Evolutionary conservation across 352 stramenopile species (phyloP).

Genomic region (Peronosclerospora sorghi): DNA sequence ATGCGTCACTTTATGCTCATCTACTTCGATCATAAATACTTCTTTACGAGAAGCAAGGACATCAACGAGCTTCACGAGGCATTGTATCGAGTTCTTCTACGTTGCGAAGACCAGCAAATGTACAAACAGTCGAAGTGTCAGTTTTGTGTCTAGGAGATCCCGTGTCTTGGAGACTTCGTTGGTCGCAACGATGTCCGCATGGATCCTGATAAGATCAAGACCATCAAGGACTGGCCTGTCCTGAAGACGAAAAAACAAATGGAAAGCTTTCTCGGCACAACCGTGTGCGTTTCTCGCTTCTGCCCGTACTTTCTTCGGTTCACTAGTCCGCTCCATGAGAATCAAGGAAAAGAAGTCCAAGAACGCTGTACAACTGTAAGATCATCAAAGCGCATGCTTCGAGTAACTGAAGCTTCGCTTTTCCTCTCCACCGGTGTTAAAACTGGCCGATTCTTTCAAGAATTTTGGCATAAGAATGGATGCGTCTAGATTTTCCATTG

Average conservation of each 20-base stretch:
- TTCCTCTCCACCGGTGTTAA: not conserved
- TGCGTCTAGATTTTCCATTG: constrained; percentile 6
- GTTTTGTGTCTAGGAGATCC: not conserved
- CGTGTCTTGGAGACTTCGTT: constrained; percentile 5
- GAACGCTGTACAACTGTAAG: not conserved
- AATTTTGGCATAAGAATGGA: constrained; percentile 4
- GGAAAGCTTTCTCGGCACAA: constrained; percentile 1
- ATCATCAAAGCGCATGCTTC: not conserved
- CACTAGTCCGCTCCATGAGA: constrained; percentile 1
- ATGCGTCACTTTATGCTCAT: not conserved
- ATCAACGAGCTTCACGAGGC: not conserved
- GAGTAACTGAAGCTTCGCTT: not conserved
- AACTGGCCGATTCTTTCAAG: not conserved
- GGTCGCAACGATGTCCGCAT: not conserved
- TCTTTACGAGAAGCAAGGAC: not conserved
- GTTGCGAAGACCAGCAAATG: not conserved
- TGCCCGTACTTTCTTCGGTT: constrained; percentile 2
- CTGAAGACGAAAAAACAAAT: not conserved
- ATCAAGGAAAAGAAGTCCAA: not conserved
- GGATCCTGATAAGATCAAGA: constrained; percentile 3
- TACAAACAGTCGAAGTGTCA: constrained; percentile 1
- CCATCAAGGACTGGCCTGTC: not conserved
- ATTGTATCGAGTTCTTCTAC: not conserved
- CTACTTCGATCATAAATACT: constrained; percentile 4
- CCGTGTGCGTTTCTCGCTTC: constrained; percentile 3